Evolutionary conservation across 2,329 filamentous ascomycete genomes (phyloP), one percentile per base, ranked within the genome.

Genomic region (Fusarium camptoceras): DNA sequence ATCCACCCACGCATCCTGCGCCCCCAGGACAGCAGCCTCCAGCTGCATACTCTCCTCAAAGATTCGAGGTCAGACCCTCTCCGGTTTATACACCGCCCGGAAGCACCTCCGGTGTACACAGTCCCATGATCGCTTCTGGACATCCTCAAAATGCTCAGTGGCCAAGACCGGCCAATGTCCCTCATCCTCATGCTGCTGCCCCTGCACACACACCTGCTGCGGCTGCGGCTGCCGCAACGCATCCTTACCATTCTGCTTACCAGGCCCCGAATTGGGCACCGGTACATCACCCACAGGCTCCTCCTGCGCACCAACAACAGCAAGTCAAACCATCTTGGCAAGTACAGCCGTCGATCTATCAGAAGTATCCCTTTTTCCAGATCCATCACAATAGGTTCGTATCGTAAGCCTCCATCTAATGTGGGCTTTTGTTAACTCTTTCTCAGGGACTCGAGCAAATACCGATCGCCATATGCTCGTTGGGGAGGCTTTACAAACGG

Each of bases 401-500:
- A 2, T 22, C 30, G 25, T 30, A 22, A 27, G 20, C 44, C n/a
- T 15, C 18, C 30, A 9, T 7, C 10, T 6, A 6, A 51, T 8
- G 24, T 15, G 44, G 6, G 34, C 11, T 14, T 44, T 44, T 64
- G 43, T 64, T 79, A 66, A 77, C 50, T 11, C 48, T 15, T 27
- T 30, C n/a, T 7, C 64, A 87, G 86, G 78, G 85, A 87, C 63
- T 80, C 85, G 8, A 81, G 83, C 10, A 85, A 85, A 56, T 90
- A 91, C 63, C 83, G 86, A 51, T 89, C 87, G 7, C 88, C 88
- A 2, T 91, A 90, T 73, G 83, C 85, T 18, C 80, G 82, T 3
- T 83, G 81, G 78, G 85, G 86, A 25, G 88, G 87, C 0, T 89
- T 89, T 70, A 88, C 85, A 34, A 90, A 90, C 64, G 87, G 87